Evolutionary conservation across 1,284 basidiomycete species (phyloP).

Genomic region (Fomes fomentarius): DNA sequence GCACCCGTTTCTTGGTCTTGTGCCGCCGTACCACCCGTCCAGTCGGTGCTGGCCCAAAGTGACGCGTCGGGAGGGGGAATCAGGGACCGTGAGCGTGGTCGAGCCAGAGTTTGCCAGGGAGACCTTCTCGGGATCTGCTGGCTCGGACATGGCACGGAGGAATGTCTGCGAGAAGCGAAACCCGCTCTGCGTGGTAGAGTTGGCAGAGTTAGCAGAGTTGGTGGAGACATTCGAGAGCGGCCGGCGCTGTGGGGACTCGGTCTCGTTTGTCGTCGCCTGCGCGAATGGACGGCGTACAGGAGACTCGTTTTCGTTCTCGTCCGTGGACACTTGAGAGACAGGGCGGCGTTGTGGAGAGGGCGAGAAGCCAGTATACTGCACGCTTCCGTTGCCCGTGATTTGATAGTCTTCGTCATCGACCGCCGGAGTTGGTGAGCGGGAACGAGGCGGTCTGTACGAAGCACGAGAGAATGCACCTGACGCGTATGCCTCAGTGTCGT

Average conservation of each 20-base stretch:
- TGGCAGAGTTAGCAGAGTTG: conserved; percentile 1
- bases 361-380: conserved; percentile 52
- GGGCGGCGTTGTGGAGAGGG: conserved; percentile 23
- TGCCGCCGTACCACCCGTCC: conserved; percentile 78
- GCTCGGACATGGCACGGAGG: conserved; percentile 21
- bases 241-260: conserved; percentile 9
- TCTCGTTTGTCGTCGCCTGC: conserved; percentile 27
- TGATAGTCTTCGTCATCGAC: conserved; percentile 71
- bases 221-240: conserved; percentile 14
- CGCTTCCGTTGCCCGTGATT: conserved; percentile 53
- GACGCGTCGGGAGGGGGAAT: conserved; percentile 66
- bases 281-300: not conserved
- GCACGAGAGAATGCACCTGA: conserved; percentile 59
- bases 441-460: conserved; percentile 53
- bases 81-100: conserved; percentile 29
- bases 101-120: conserved; percentile 26
- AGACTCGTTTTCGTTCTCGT: conserved; percentile 31
- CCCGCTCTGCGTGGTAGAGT: not conserved
- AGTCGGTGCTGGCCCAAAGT: conserved; percentile 86
- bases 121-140: conserved; percentile 26
- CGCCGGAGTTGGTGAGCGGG: conserved; percentile 73
- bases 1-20: conserved; percentile 73
- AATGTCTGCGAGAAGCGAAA: conserved; percentile 13
- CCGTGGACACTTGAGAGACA: conserved; percentile 11
- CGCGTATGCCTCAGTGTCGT: conserved; percentile 68